Evolutionary conservation across 139 green algal genomes (phyloP).

Genomic region (Chlamydomonas sp.): DNA sequence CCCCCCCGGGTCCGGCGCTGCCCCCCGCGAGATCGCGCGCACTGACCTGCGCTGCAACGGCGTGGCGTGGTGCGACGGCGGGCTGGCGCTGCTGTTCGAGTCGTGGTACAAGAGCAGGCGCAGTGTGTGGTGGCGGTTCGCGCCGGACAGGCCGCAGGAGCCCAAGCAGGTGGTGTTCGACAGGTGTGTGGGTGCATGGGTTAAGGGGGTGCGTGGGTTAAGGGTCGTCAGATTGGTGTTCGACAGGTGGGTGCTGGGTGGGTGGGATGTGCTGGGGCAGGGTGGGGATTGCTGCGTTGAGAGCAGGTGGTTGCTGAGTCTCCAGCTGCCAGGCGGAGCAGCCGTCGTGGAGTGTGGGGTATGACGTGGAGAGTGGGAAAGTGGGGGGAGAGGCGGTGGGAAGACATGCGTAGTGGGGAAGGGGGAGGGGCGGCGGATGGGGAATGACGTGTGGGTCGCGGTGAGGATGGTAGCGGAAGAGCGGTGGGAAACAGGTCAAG

Average conservation of each 20-base stretch:
- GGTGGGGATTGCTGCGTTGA: too few relatives aligned
- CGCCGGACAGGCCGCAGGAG: conserved; percentile 51
- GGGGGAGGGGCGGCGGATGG: too few relatives aligned
- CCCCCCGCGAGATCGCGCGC: conserved; percentile 44
- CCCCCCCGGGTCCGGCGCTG: neutral
- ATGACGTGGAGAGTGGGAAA: too few relatives aligned
- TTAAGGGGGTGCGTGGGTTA: neutral
- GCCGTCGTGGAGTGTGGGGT: too few relatives aligned
- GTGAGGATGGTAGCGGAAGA: neutral
- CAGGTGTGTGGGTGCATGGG: conserved; percentile 39
- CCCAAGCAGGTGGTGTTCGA: conserved; percentile 71
- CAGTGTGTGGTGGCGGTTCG: conserved; percentile 61
- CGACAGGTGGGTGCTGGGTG: too few relatives aligned
- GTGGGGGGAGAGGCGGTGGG: too few relatives aligned
- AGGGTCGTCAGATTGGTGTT: too few relatives aligned
- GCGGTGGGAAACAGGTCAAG: too few relatives aligned
- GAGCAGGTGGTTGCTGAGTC: too few relatives aligned
- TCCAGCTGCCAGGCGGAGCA: too few relatives aligned
- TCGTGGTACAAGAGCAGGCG: conserved; percentile 85
- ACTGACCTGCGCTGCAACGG: conserved; percentile 84
- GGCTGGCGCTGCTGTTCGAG: conserved; percentile 95
- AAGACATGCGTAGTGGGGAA: too few relatives aligned
- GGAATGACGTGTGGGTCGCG: neutral
- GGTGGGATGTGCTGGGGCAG: too few relatives aligned
- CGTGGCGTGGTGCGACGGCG: conserved; percentile 85